Evolutionary conservation across 495 filamentous ascomycete species (phyloP), one percentile per base, ranked within the genome.

Genomic region (Xylaria grammica): DNA sequence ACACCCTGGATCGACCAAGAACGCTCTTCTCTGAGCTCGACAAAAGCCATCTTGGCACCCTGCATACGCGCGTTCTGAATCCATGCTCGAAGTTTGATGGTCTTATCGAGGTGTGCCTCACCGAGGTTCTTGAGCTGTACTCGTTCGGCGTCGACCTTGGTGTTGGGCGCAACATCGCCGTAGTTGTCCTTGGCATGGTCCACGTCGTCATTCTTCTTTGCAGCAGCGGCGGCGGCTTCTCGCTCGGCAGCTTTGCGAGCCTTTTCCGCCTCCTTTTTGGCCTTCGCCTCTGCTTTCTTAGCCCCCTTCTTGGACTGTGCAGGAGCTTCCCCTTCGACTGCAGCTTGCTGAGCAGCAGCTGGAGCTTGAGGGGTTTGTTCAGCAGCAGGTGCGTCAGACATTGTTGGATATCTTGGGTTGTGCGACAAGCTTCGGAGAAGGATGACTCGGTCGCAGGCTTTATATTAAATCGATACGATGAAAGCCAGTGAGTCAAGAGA

Each of bases 41-140:
- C 84, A 79, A 98, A 97, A 60, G 87, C 90, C 82, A 97, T 87
- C 79, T 97, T 96, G 64, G 92, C 90, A 67, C 92, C 91, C 80
- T 97, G 91, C 65, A 90, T 89, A 66, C 94, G 84, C 22, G 90
- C 80, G 78, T 95, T 96, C 75, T 97, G 92, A 27, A 97, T 81
- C 77, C 91, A 90, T 6, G 90, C 94, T 20, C 94, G 86, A 63
- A 98, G 85, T 24, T 86, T 84, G 45, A 97, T 82, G 63, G 88
- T 87, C 79, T 94, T 88, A 65, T 91, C 90, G 34, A 91, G 79
- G 69, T 88, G 78, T 26, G 82, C 81, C 19, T 85, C 79, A 20
- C 82, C 81, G 22, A 91, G 73, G 19, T 85, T 80, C 57, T 79
- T 77, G 7, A 93, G 78, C 8, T 73, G 69, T 55, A 84, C 73